These are phyloP conservation scores for Podila clonocystis DNA, from an alignment of 192 early-diverging fungal genomes.

Conservation along the genomic window DNA sequence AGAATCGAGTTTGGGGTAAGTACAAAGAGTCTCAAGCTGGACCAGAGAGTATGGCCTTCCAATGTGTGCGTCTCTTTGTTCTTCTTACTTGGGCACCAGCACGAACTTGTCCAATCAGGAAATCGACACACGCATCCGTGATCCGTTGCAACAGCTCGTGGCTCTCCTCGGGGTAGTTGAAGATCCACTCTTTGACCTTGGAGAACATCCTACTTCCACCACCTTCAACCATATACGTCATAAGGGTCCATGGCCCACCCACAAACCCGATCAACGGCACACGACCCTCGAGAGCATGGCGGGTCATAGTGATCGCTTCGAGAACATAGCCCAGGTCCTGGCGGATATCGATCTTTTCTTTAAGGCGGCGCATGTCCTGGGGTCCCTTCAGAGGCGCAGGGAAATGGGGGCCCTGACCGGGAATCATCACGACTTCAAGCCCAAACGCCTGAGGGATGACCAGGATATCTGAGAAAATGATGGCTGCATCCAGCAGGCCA, in stretches of 20 bases:
- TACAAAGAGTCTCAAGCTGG: not conserved
- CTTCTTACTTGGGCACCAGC: slow-evolving; percentile 88
- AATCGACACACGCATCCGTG: slow-evolving; percentile 87
- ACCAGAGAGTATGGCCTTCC: too few species aligned
- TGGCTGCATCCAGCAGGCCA: slow-evolving; percentile 91
- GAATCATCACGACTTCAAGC: slow-evolving; percentile 89
- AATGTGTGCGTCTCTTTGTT: too few species aligned
- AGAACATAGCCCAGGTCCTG: slow-evolving; percentile 88
- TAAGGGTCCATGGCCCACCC: slow-evolving; percentile 97
- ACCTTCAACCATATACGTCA: slow-evolving; percentile 99
- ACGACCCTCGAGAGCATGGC: slow-evolving; percentile 81
- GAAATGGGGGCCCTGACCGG: slow-evolving; percentile 87
- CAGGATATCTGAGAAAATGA: slow-evolving; percentile 99
- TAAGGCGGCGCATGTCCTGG: slow-evolving; percentile 71
- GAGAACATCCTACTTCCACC: slow-evolving; percentile 88
- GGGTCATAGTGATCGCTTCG: slow-evolving; percentile 92
- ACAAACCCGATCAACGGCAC: slow-evolving; percentile 94
- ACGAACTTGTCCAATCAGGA: slow-evolving; percentile 89
- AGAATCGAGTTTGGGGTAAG: not conserved
- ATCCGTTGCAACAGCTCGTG: slow-evolving; percentile 81
- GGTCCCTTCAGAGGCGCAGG: slow-evolving; percentile 80
- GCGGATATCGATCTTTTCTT: slow-evolving; percentile 71
- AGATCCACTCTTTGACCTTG: slow-evolving; percentile 92
- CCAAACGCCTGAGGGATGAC: slow-evolving; percentile 98
- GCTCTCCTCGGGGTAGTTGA: slow-evolving; percentile 73